Conservation (phyloP, 208 protist genomes). For the Trypanosoma conorhini region DNA sequence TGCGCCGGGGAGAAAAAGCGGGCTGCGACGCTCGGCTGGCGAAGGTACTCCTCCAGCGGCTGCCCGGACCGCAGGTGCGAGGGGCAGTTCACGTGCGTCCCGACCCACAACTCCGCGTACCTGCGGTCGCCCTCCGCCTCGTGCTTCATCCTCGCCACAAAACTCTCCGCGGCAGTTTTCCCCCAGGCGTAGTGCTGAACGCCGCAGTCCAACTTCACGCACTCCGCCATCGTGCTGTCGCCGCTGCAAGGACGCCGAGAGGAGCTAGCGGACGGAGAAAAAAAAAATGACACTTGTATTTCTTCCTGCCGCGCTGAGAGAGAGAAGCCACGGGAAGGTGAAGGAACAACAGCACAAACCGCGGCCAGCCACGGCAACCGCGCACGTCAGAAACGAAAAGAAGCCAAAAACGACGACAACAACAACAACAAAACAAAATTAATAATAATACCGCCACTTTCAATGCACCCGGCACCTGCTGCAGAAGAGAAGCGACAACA, state of each 20-base stretch:
- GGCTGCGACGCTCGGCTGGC: conserved; percentile 31
- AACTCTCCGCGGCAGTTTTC: conserved; percentile 74
- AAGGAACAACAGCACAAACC: conserved; percentile 10
- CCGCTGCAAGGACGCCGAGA: background rate
- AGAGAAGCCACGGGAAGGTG: background rate
- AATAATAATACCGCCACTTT: background rate
- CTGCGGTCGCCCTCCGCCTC: conserved; percentile 43
- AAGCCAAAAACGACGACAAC: too few relatives aligned
- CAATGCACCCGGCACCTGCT: background rate
- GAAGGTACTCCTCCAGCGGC: conserved; percentile 67
- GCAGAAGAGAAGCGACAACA: background rate
- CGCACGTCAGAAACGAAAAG: too few relatives aligned
- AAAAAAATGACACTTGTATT: conserved; percentile 10
- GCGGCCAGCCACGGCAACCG: too few relatives aligned
- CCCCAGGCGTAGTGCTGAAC: conserved; percentile 89
- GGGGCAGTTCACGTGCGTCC: conserved; percentile 94
- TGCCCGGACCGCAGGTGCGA: conserved; percentile 48
- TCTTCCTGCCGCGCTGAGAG: background rate
- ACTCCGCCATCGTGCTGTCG: conserved; percentile 1
- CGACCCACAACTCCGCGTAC: conserved; percentile 98
- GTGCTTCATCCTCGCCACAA: conserved; percentile 80
- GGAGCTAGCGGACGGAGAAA: background rate
- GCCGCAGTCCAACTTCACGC: conserved; percentile 50
- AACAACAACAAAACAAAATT: background rate
- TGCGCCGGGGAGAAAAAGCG: conserved; percentile 63